These are phyloP conservation scores for Erythrophleum ivorense DNA, from an alignment of 331 rosid species.

Conservation along the genomic window DNA sequence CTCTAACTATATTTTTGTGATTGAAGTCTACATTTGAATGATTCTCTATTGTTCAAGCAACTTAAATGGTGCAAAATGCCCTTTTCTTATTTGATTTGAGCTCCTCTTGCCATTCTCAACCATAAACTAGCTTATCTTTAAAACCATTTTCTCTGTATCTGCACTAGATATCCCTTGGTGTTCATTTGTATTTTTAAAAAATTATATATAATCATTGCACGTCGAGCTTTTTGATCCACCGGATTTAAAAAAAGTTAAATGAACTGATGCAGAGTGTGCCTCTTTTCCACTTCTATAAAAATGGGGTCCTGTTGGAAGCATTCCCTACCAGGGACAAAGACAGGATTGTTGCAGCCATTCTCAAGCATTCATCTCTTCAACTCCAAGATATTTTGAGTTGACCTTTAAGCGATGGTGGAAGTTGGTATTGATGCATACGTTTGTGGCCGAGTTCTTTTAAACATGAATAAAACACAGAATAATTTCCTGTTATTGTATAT, in stretches of 20 bases:
- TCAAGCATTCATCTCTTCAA: conserved; percentile 67
- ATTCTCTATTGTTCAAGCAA: background rate
- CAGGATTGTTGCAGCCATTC: conserved; percentile 73
- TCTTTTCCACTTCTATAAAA: conserved; percentile 93
- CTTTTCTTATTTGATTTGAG: conserved; percentile 28
- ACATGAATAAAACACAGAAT: conserved; percentile 7
- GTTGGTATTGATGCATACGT: background rate
- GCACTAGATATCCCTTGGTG: background rate
- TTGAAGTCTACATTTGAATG: conserved; percentile 29
- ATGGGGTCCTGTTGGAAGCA: conserved; percentile 84
- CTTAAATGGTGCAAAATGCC: conserved; percentile 16
- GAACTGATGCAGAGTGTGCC: conserved; percentile 83
- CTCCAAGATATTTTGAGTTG: conserved; percentile 52
- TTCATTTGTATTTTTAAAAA: conserved; percentile 7
- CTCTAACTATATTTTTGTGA: conserved; percentile 8
- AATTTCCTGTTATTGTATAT: background rate
- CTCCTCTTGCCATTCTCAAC: conserved; percentile 18
- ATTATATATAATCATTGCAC: background rate
- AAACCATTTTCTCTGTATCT: conserved; percentile 10
- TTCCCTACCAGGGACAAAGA: conserved; percentile 94
- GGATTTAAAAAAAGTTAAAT: conserved; percentile 28
- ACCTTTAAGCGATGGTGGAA: conserved; percentile 22
- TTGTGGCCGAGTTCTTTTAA: conserved; percentile 25
- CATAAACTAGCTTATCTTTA: background rate
- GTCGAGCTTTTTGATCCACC: conserved; percentile 18